Base-by-base conservation (phyloP, 805 yeast genomes). In the Barnettozyma vustinii region DNA sequence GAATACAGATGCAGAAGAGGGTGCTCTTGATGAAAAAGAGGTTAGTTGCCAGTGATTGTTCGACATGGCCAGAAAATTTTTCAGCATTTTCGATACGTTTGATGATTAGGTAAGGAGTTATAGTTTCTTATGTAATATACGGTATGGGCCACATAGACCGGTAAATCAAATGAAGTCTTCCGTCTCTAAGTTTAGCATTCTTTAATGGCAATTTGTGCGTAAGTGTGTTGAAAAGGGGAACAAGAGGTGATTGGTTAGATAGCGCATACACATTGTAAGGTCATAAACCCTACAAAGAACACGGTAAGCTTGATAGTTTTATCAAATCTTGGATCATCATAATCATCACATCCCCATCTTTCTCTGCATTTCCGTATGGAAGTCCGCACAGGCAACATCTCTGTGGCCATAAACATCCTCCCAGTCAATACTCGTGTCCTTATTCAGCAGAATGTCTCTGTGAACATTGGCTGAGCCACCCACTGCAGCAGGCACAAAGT, bases 341-440 rank as follows among this genome's bases (percentile, higher is more conserved):
- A n/a, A 23, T 30, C 33, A 23, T 30, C 33, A 48, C 18, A 48
- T 44, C 4, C 51, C 47, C 51, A 42, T 82, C 49, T 72, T 75
- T 61, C 70, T 77, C 66, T 86, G 94, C 75, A 89, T 74, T 58
- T 84, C 89, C 15, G 81, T 62, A 64, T 88, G 96, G 71, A 89
- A 77, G 59, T 83, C 87, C 30, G n/a, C 30, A 4, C 23, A 21
- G 27, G 16, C 19, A 4, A 12, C 18, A 13, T 44, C 60, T 67
- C 48, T 59, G 64, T 77, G 84, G 25, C 74, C 73, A 65, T 91
- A 91, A 19, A 92, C 76, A 60, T 94, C 98, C 60, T 94, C 98
- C 97, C 98, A 92, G 59, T 88, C 97, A 39, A 92, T 70, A 15
- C 80, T 67, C 19, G 83, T 68, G 51, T 94, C 98, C 60, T 79